Conservation (phyloP, 2,329 filamentous ascomycete species). For the Paecilomyces fulvus region DNA sequence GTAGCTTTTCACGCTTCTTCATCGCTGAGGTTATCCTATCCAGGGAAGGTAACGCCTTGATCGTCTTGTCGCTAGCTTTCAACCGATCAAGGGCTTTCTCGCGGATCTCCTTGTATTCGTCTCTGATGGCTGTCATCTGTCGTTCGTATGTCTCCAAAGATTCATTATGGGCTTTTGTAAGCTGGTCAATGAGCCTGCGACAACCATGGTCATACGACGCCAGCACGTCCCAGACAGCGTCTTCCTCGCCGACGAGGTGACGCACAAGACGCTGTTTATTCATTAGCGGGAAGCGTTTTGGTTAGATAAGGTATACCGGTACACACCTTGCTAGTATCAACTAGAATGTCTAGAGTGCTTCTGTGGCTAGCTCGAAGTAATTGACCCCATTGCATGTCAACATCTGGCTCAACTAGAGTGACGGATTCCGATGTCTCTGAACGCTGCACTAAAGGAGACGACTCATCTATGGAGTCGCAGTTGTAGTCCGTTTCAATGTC, state of each 20-base stretch:
- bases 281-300: neutral
- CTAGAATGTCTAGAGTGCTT: constrained; percentile 15
- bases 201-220: constrained; percentile 38
- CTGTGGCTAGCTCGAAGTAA: constrained; percentile 5
- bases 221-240: constrained; percentile 35
- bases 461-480: neutral
- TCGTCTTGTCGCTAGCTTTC: constrained; percentile 14
- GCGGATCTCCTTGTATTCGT: constrained; percentile 21
- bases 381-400: constrained; percentile 1
- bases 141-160: constrained; percentile 25
- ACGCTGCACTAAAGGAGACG: neutral
- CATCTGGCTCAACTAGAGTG: constrained; percentile 2
- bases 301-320: neutral
- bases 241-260: constrained; percentile 41
- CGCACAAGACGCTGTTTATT: constrained; percentile 30
- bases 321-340: constrained; percentile 22
- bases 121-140: constrained; percentile 19
- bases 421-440: neutral
- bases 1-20: constrained; percentile 1
- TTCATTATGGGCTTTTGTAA: constrained; percentile 32
- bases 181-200: constrained; percentile 33
- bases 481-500: neutral
- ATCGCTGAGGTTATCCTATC: constrained; percentile 1
- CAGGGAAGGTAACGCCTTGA: constrained; percentile 2
- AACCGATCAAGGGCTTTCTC: constrained; percentile 21